A percentile compares a stretch with the other conserved stretches of the same genome.
phyloP scores from a whole-genome alignment of 2,329 filamentous ascomycete genomes.

The Curvularia sp. region DNA sequence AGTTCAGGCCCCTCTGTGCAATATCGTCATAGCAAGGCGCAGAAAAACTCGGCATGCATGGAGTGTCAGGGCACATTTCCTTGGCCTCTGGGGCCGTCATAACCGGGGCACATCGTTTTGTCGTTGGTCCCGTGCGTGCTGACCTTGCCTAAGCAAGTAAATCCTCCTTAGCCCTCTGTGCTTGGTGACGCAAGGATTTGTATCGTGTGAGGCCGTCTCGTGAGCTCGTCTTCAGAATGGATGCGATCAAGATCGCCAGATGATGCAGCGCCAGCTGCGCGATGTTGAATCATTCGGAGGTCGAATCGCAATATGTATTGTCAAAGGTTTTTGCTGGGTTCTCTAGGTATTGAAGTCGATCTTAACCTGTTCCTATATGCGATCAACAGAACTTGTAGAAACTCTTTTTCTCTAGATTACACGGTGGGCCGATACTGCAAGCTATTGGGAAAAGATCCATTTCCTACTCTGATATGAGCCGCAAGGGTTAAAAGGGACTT shows the following conservation, averaged over 20 bases:
- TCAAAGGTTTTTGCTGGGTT: background rate
- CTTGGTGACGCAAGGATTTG: background rate
- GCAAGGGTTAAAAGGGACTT: background rate
- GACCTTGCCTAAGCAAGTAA: constrained; percentile 3
- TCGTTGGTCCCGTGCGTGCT: background rate
- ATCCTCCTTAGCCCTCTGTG: background rate
- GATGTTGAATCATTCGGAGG: background rate
- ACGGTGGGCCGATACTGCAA: constrained; percentile 1
- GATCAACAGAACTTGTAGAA: background rate
- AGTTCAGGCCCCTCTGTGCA: background rate
- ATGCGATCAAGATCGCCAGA: background rate
- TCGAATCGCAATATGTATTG: background rate
- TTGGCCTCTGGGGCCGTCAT: background rate
- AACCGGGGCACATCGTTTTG: background rate
- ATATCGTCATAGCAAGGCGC: constrained; percentile 5
- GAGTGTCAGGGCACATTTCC: background rate
- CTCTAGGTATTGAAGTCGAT: background rate
- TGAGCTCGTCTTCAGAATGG: background rate
- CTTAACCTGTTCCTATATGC: background rate
- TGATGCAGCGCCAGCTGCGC: background rate
- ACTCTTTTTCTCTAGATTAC: background rate
- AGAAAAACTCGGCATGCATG: background rate
- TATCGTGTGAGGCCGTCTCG: background rate
- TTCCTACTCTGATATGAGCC: background rate
- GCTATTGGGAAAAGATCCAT: background rate